Percentiles rank a stretch among this genome's conserved stretches.
Evolutionary conservation across 345 rosid species (phyloP).

Genomic region (Cardiospermum halicacabum): DNA sequence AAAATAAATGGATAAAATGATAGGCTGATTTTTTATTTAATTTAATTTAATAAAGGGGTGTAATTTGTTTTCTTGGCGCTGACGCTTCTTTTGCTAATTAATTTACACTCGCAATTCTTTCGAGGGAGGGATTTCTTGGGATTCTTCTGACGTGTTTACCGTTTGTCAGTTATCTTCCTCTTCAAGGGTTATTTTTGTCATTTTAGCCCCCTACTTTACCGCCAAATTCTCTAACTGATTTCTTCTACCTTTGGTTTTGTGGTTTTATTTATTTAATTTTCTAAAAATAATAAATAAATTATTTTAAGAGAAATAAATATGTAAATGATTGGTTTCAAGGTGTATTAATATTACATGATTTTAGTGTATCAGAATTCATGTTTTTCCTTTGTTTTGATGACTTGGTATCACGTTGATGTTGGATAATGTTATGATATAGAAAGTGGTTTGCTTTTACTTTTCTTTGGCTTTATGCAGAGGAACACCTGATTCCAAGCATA

Average conservation of each 20-base stretch:
- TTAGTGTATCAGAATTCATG: not conserved
- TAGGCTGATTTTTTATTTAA: not conserved
- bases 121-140: constrained; percentile 21
- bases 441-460: not conserved
- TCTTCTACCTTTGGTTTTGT: not conserved
- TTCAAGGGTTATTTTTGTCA: constrained; percentile 11
- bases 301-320: too few relatives aligned
- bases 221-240: not conserved
- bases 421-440: not conserved
- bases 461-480: not conserved
- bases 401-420: not conserved
- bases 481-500: not conserved
- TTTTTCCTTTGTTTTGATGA: not conserved
- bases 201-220: accelerated
- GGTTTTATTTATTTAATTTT: not conserved
- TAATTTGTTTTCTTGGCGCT: constrained; percentile 52
- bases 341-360: not conserved
- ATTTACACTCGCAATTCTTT: constrained; percentile 18
- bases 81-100: constrained; percentile 37
- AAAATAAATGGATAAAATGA: not conserved
- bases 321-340: too few relatives aligned
- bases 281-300: too few relatives aligned
- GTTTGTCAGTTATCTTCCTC: constrained; percentile 16
- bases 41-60: constrained; percentile 1
- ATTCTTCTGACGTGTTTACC: constrained; percentile 19